Percentiles rank a stretch among this genome's conserved stretches.
phyloP scores from a whole-genome alignment of 2,329 filamentous ascomycete species.

The Pseudocercospora pini-densiflorae region DNA sequence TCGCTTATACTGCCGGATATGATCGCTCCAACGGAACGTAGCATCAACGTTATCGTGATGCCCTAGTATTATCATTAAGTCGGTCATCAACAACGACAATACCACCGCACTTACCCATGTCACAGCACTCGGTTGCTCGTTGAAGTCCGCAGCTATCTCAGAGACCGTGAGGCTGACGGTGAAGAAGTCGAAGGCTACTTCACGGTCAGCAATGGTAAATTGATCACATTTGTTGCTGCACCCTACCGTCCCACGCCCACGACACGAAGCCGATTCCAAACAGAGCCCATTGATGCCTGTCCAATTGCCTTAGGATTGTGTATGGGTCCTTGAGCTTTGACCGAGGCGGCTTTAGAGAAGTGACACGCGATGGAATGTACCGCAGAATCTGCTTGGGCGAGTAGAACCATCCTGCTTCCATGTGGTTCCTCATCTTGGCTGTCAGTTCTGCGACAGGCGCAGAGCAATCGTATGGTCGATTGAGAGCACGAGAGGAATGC shows the following conservation, averaged over 20 bases:
- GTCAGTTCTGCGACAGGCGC: neutral
- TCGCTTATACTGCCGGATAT: constrained; percentile 38
- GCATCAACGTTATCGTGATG: constrained; percentile 39
- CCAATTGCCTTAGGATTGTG: constrained; percentile 34
- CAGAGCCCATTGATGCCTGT: constrained; percentile 41
- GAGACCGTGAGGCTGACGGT: constrained; percentile 7
- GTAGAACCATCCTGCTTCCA: constrained; percentile 33
- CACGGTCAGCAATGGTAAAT: neutral
- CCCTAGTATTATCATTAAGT: neutral
- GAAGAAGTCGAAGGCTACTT: constrained; percentile 59
- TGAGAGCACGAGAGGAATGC: neutral
- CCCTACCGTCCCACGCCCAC: constrained; percentile 64
- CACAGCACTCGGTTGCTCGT: constrained; percentile 7
- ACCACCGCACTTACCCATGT: neutral
- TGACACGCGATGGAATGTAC: constrained; percentile 28
- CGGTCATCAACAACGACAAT: neutral
- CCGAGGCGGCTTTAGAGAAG: constrained; percentile 26
- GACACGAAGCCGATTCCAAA: constrained; percentile 31
- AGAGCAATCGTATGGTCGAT: neutral
- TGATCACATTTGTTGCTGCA: too few relatives aligned
- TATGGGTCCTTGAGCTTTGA: constrained; percentile 36
- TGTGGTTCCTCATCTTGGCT: constrained; percentile 27
- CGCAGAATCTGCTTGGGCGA: constrained; percentile 25
- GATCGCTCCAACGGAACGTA: constrained; percentile 38
- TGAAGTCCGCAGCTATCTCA: constrained; percentile 15